Evolutionary conservation across 495 filamentous ascomycete species (phyloP).

Genomic region (Xylaria scruposa): DNA sequence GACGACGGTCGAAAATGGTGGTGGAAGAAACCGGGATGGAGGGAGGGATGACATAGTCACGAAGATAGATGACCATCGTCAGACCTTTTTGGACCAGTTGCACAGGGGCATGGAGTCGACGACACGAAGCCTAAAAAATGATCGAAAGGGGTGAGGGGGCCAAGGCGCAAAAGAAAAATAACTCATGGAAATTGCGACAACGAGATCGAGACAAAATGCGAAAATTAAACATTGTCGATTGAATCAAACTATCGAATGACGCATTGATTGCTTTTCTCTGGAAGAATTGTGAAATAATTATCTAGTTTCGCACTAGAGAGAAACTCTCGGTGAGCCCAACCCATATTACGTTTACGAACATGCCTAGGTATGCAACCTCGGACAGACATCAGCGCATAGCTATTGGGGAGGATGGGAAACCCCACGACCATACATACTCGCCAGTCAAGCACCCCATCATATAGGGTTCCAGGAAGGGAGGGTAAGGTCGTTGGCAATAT

Average conservation of each 20-base stretch:
- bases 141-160: constrained; percentile 8
- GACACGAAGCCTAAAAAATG: constrained; percentile 14
- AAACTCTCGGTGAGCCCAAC: constrained; percentile 1
- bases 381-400: background rate
- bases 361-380: background rate
- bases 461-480: background rate
- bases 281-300: background rate
- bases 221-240: constrained; percentile 16
- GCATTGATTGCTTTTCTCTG: constrained; percentile 17
- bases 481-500: background rate
- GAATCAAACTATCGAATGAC: constrained; percentile 11
- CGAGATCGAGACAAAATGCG: constrained; percentile 8
- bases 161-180: constrained; percentile 28
- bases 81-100: constrained; percentile 5
- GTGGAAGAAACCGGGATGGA: constrained; percentile 2
- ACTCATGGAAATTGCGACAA: constrained; percentile 11
- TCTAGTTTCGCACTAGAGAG: constrained; percentile 20
- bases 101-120: background rate
- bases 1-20: background rate
- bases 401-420: background rate
- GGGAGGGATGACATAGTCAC: constrained; percentile 8
- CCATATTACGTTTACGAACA: constrained; percentile 11
- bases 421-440: background rate
- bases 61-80: constrained; percentile 8
- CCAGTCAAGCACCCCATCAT: background rate